Evolutionary conservation across 1,284 basidiomycete genomes (phyloP), one percentile per base, ranked within the genome.

Genomic region (Rhodotorula sp.): DNA sequence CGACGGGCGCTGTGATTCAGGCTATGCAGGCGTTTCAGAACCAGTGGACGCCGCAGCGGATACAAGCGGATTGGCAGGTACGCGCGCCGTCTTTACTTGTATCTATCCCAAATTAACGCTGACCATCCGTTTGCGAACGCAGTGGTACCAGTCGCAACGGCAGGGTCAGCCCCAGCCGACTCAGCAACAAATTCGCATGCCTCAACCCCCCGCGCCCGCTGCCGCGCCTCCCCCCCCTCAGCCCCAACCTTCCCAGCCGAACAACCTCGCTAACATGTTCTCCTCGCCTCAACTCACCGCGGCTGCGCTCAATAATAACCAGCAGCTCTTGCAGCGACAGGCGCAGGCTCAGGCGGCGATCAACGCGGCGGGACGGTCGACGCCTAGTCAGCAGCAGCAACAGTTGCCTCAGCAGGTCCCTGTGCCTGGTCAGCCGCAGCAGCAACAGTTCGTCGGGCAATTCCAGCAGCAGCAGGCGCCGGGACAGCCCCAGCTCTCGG

Each of bases 21-120:
- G 48, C 57, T 16, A 37, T 71, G 8, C 47, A 44, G 6, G 37
- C 64, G 20, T 74, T 74, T 50, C 67, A 72, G 56, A 62, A 52
- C 5, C 70, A 66, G 34, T 68, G 59, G 48, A 59, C 62, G 15
- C 50, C 40, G 16, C 51, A 30, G 16, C 54, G 55, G 46, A 72
- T 74, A 26, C 51, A 62, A n/a, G 55, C 56, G 11, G 73, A 74
- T 24, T 69, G 62, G 65, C 65, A 64, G 30, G 64, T 67, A 11
- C 30, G 66, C 54, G 52, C 34, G 1, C 26, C 24, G 24, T n/a
- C 15, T 26, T 10, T 11, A 34, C 31, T 4, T 46, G 6, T 30
- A 16, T 4, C 4, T 34, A 10, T 5, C 34, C 34, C 34, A 10
- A 34, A 34, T 34, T 10, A 34, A 10, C 34, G 34, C 34, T 34